Conservation (phyloP, 306 rosid genomes). For the Prunus mume region DNA sequence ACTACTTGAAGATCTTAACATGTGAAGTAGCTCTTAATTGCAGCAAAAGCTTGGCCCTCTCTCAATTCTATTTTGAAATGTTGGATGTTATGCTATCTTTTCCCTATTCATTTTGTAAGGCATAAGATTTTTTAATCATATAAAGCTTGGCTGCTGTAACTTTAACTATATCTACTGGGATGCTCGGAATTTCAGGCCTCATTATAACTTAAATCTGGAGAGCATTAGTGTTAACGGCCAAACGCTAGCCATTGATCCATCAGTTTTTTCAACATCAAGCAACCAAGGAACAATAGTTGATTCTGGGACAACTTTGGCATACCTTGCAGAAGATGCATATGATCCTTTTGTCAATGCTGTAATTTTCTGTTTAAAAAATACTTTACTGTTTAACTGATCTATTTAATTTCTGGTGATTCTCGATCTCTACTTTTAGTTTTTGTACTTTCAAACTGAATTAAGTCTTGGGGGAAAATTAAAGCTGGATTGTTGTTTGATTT, state of each 20-base stretch:
- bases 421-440: not conserved
- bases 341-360: conserved; percentile 68
- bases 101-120: too few species aligned
- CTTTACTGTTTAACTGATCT: conserved; percentile 2
- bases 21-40: too few species aligned
- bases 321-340: conserved; percentile 68
- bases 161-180: conserved; percentile 15
- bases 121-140: too few species aligned
- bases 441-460: not conserved
- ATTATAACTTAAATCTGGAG: conserved; percentile 69
- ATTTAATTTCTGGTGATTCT: conserved; percentile 12
- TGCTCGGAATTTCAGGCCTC: conserved; percentile 63
- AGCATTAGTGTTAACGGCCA: conserved; percentile 70
- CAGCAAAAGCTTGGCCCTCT: too few species aligned
- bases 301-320: conserved; percentile 78
- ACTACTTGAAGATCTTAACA: too few species aligned
- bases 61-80: too few species aligned
- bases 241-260: conserved; percentile 41
- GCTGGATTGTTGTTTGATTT: not conserved
- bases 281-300: conserved; percentile 66
- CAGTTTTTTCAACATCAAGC: conserved; percentile 61
- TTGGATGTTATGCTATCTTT: too few species aligned
- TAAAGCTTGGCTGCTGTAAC: conserved; percentile 7
- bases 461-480: not conserved
- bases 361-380: conserved; percentile 25